Evolutionary conservation across 768 basidiomycete genomes (phyloP), one percentile per base, ranked within the genome.

Genomic region (Lactarius indigo): DNA sequence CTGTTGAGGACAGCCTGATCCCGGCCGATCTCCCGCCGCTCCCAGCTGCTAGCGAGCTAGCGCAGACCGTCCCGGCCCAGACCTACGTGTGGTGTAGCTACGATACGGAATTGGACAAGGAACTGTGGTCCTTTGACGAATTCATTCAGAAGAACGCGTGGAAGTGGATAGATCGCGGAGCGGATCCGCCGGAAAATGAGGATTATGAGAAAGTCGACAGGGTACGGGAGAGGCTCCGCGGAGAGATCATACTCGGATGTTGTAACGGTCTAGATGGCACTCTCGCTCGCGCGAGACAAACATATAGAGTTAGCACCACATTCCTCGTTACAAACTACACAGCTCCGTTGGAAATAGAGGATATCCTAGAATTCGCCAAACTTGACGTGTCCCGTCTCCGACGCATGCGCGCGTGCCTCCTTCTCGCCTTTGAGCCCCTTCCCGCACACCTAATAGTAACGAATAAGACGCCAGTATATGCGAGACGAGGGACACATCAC

Each of bases 391-490:
- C 96, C 94, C 1, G 94, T 97, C 76, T 86, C 80, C 72, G 84
- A 84, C 5, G 96, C 96, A 75, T 98, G 96, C 57, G 84, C 84
- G 41, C 92, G 85, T 1, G 96, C 96, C 67, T 88, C 95, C 73
- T 95, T 98, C 80, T 98, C 96, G 39, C 96, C 96, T 71, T 90
- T 96, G 70, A 98, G 78, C 0, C 92, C 94, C 72, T 87, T 81
- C 20, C 89, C 86, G 73, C 96, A 98, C 59, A 89, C 80, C 87
- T 94, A 55, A 23, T 31, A 31, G n/a, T 57, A 61, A 64, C 64
- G 50, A 58, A 28, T 63, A 68, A 57, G 30, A 59, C 56, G 37
- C 59, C 59, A 65, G 28, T 52, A 17, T 18, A 58, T 35, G 17
- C 31, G 23, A 28, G 17, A 35, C 17, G 17, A 20, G 18, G 0